These are phyloP conservation scores for Nothophytophthora sp. DNA, from an alignment of 352 stramenopile species.

Conservation along the genomic window DNA sequence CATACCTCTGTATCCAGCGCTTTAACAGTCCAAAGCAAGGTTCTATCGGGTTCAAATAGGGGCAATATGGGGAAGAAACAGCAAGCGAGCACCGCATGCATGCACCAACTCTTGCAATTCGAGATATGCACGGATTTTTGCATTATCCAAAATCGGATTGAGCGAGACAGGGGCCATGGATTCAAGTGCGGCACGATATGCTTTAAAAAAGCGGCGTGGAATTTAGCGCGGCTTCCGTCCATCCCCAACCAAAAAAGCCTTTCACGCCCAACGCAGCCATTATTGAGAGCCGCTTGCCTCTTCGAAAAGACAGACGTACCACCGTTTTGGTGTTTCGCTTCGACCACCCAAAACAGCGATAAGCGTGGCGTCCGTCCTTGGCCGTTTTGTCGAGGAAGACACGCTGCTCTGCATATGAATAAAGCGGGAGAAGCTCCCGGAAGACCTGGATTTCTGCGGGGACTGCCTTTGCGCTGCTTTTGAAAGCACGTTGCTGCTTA, in stretches of 20 bases:
- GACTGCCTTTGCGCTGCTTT: slow-evolving; percentile 14
- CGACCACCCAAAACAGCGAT: no score
- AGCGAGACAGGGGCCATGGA: slow-evolving; percentile 69
- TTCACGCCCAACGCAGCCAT: slow-evolving; percentile 4
- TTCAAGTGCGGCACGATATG: slow-evolving; percentile 82
- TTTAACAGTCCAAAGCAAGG: slow-evolving; percentile 66
- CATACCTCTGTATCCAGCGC: slow-evolving; percentile 28
- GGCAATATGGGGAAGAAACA: slow-evolving; percentile 11
- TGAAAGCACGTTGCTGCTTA: slow-evolving; percentile 16
- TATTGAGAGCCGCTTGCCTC: no score
- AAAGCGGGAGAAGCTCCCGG: no score
- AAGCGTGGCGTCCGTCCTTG: no score
- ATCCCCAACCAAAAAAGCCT: slow-evolving; percentile 6
- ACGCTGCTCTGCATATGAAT: no score
- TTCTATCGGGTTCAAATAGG: slow-evolving; percentile 13
- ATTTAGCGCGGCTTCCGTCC: slow-evolving; percentile 20
- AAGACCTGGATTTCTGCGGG: no score
- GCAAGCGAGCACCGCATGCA: slow-evolving; percentile 89
- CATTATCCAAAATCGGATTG: slow-evolving; percentile 58
- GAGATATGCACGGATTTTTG: slow-evolving; percentile 87
- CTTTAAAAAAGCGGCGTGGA: slow-evolving; percentile 75
- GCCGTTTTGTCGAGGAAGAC: no score
- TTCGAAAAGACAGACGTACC: no score
- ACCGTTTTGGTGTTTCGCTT: no score
- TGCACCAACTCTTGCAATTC: slow-evolving; percentile 93